phyloP scores from a whole-genome alignment of 352 stramenopile species.

The Elongisporangium senticosum region DNA sequence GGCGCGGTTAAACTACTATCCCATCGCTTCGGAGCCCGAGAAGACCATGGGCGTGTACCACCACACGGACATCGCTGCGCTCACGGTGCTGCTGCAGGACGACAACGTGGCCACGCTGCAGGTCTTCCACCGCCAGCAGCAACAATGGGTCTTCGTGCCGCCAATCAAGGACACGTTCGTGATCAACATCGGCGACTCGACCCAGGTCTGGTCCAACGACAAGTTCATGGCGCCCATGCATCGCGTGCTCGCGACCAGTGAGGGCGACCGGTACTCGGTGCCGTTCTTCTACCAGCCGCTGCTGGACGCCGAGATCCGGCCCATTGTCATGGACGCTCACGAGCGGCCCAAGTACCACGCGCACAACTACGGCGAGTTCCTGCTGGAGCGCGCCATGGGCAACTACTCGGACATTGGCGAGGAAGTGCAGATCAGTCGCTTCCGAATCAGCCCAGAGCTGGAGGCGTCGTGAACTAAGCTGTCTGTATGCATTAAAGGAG shows the following conservation, averaged over 20 bases:
- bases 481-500: too few relatives aligned
- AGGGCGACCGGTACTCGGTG: slow-evolving; percentile 28
- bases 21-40: slow-evolving; percentile 19
- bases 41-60: slow-evolving; percentile 23
- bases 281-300: slow-evolving; percentile 60
- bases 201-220: slow-evolving; percentile 57
- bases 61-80: slow-evolving; percentile 40
- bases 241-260: slow-evolving; percentile 31
- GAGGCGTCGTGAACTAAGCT: neutral
- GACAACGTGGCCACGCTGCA: slow-evolving; percentile 44
- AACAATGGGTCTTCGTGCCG: slow-evolving; percentile 36
- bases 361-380: slow-evolving; percentile 79
- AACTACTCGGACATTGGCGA: slow-evolving; percentile 81
- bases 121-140: slow-evolving; percentile 32
- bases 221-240: slow-evolving; percentile 45
- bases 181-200: slow-evolving; percentile 63
- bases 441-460: slow-evolving; percentile 3
- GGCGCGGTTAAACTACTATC: slow-evolving; percentile 85
- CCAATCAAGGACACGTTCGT: slow-evolving; percentile 38
- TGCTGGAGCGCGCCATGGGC: slow-evolving; percentile 74
- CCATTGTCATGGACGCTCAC: slow-evolving; percentile 11
- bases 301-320: slow-evolving; percentile 26
- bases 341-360: slow-evolving; percentile 34
- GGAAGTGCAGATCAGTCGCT: slow-evolving; percentile 88
- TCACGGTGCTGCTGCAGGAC: slow-evolving; percentile 45